Base-by-base conservation (phyloP, 805 yeast genomes). In the Wickerhamiella azymoides region DNA sequence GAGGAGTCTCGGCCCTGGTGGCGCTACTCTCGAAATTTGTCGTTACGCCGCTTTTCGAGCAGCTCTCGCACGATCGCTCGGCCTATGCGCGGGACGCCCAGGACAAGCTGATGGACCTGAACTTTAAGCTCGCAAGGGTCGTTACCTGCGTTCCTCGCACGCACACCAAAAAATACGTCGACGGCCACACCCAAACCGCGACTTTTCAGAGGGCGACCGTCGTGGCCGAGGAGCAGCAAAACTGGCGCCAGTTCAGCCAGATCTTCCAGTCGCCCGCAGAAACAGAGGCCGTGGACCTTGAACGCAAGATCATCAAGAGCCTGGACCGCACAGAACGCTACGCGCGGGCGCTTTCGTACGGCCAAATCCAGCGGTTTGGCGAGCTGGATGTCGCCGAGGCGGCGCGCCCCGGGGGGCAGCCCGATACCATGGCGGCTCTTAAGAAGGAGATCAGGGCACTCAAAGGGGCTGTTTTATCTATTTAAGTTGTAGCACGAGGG, bases 31-130 rank as follows among this genome's bases (percentile, higher is more conserved):
- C 62, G 36, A 60, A 58, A 45, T 53, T 58, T 40, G 52, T 62
- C 16, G 47, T 61, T n/a, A 48, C 48, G 25, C 66, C 66, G 30
- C 57, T 62, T 40, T 54, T 59, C 37, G 54, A 52, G 16, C 62
- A 62, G 51, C 58, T 62, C 10, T 53, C 62, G 5, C 52, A 24
- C 26, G 62, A 58, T 44, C 61, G 66, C 32, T 47, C 57, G n/a
- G 51, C 52, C 14, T 57, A 58, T 40, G 58, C 59, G 10, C 51
- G 48, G 19, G 54, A 52, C 32, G 60, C 60, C 9, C 54, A 57
- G 2, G 45, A 47, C n/a, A 47, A 53, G 27, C 54, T 60, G 17
- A 40, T 42, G 19, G 39, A 49, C 21, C 50, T 61, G 35, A 60
- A 59, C 39, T 47, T 54, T 9, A 45, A 38, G 39, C 43, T 62